Evolutionary conservation across 768 basidiomycete genomes (phyloP), one percentile per base, ranked within the genome.

Genomic region (Amylocystis lapponica): DNA sequence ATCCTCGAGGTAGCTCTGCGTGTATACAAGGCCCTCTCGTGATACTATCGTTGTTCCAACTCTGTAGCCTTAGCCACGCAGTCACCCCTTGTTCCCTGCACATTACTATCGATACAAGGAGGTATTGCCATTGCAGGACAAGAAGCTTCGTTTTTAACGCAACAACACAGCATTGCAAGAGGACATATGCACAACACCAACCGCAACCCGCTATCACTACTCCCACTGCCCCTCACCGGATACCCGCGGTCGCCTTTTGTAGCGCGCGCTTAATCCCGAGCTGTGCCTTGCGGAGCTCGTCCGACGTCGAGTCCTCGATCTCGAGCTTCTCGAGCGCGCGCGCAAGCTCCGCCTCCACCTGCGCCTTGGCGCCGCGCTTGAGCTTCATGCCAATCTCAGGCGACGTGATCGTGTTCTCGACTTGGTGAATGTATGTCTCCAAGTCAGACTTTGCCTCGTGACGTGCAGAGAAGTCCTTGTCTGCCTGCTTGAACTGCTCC

Each of bases 401-500:
- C 20, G 87, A 89, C 41, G 92, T 91, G 71, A 98, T 94, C 47
- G 91, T 95, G 63, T 78, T 76, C 78, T 96, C 93, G 58, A 97
- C 92, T 66, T 92, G 88, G 74, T 95, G 91, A 60, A 99, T 78
- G 73, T 97, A 97, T 27, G 91, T 83, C 74, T 99, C 96, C 49
- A 98, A 86, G 68, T 97, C 94, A 36, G 93, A 89, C 69, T 94
- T 96, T 51, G 96, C 93, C 70, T 98, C 94, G 65, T 99, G 96
- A 53, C 88, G 88, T 43, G 94, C 85, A 50, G 91, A 89, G 80
- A 95, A 98, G 66, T 98, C 96, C 75, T 93, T 96, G 78, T 92
- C 88, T 21, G 86, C 90, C 63, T 82, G 79, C 76, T 93, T 94
- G 81, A 79, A 96, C 67, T 93, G 90, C 68, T 98, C 95, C 41